Percentiles rank a stretch among this genome's conserved stretches.
phyloP scores from a whole-genome alignment of 2,329 filamentous ascomycete species.

The Curvularia eragrostidis region DNA sequence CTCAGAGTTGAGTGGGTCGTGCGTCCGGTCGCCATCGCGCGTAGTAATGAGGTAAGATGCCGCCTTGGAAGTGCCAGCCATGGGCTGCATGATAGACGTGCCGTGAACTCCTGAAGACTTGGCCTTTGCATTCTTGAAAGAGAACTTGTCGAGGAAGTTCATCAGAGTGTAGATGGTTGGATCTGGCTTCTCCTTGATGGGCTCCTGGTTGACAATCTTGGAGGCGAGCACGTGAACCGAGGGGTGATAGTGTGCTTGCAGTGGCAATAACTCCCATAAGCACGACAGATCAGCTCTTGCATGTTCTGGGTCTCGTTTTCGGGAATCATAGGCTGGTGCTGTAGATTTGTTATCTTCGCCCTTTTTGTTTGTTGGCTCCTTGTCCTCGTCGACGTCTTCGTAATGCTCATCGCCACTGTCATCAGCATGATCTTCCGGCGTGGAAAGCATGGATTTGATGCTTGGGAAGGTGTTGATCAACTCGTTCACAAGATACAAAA shows the following conservation, averaged over 20 bases:
- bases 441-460: constrained; percentile 71
- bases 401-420: constrained; percentile 77
- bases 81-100: constrained; percentile 94
- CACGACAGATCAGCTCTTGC: constrained; percentile 92
- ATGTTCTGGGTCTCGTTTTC: constrained; percentile 89
- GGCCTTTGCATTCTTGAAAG: constrained; percentile 92
- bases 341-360: constrained; percentile 25
- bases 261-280: constrained; percentile 89
- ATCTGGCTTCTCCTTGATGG: constrained; percentile 86
- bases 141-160: constrained; percentile 96
- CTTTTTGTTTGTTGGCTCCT: constrained; percentile 31
- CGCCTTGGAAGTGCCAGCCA: constrained; percentile 68
- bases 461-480: constrained; percentile 80
- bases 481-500: constrained; percentile 88
- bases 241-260: constrained; percentile 85
- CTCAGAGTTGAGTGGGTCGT: constrained; percentile 79
- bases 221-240: constrained; percentile 85
- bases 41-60: constrained; percentile 67
- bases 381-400: constrained; percentile 65
- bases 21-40: constrained; percentile 64
- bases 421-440: constrained; percentile 76
- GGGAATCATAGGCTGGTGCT: constrained; percentile 72
- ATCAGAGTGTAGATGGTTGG: constrained; percentile 88
- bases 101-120: constrained; percentile 68
- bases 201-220: constrained; percentile 71